These are phyloP conservation scores for Phytophthora ramorum DNA, from an alignment of 352 stramenopile genomes.

Conservation along the genomic window DNA sequence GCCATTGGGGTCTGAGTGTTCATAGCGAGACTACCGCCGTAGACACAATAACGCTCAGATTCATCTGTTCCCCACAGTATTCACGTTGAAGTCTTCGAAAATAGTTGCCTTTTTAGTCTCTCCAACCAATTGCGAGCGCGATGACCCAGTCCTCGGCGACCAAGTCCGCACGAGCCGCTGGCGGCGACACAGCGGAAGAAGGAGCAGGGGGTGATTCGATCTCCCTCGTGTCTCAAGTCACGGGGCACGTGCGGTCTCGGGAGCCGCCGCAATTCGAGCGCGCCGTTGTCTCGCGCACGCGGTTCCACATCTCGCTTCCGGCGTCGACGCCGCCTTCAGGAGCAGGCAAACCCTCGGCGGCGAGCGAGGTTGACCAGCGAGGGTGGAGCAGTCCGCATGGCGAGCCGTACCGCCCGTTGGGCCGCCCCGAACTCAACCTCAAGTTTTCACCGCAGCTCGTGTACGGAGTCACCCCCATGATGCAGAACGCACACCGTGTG, in stretches of 20 bases:
- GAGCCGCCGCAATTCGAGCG: constrained; percentile 44
- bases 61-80: neutral
- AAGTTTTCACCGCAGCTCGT: constrained; percentile 69
- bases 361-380: constrained; percentile 26
- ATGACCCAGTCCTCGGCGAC: constrained; percentile 3
- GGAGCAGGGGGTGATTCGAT: neutral
- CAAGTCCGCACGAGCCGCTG: constrained; percentile 1
- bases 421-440: constrained; percentile 69
- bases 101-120: constrained; percentile 14
- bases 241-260: neutral
- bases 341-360: constrained; percentile 1
- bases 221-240: neutral
- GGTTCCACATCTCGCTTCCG: constrained; percentile 61
- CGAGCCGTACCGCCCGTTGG: constrained; percentile 72
- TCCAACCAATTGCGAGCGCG: neutral
- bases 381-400: constrained; percentile 79
- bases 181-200: neutral
- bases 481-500: constrained; percentile 47
- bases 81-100: constrained; percentile 18
- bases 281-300: constrained; percentile 56
- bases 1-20: constrained; percentile 10
- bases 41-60: constrained; percentile 9
- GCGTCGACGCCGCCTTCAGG: neutral
- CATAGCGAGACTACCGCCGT: neutral
- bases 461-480: constrained; percentile 33